Percentiles rank a stretch among this genome's conserved stretches.
These are phyloP conservation scores for Batkoa obscura DNA, from an alignment of 371 early-diverging fungal species.

Conservation along the genomic window DNA sequence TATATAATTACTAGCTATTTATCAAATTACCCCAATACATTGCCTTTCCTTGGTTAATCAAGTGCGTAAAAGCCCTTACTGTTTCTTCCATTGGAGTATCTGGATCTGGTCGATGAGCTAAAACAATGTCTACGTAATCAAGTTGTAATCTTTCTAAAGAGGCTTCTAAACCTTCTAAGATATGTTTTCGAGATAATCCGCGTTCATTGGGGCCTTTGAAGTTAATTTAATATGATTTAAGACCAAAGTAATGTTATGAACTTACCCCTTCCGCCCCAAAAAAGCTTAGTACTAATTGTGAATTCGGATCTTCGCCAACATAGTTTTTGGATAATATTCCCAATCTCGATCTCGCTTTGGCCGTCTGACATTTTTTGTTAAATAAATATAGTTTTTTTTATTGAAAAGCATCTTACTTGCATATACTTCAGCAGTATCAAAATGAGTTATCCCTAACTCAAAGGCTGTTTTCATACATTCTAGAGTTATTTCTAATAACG, in stretches of 20 bases:
- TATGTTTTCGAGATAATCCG: slow-evolving; percentile 69
- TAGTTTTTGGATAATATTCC: slow-evolving; percentile 45
- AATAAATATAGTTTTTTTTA: neutral
- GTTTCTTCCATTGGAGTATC: slow-evolving; percentile 62
- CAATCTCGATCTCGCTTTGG: slow-evolving; percentile 60
- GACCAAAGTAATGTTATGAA: neutral
- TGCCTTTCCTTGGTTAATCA: slow-evolving; percentile 64
- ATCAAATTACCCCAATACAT: slow-evolving; percentile 49
- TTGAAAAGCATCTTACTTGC: slow-evolving; percentile 16
- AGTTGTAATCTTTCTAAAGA: slow-evolving; percentile 50
- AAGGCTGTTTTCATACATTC: slow-evolving; percentile 53
- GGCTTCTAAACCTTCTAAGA: slow-evolving; percentile 62
- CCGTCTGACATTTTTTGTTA: slow-evolving; percentile 18
- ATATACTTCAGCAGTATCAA: slow-evolving; percentile 61
- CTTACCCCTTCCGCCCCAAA: slow-evolving; percentile 49
- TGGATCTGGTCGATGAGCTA: slow-evolving; percentile 62
- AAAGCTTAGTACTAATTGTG: slow-evolving; percentile 67
- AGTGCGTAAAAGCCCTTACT: slow-evolving; percentile 69
- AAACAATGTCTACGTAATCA: slow-evolving; percentile 64
- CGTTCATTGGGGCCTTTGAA: slow-evolving; percentile 45
- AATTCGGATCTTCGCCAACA: slow-evolving; percentile 50
- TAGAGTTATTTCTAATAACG: slow-evolving; percentile 23
- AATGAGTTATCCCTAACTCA: slow-evolving; percentile 62
- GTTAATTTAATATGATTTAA: neutral
- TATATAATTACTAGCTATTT: neutral